phyloP scores from a whole-genome alignment of 805 yeast species.

The Teunomyces tritomae region DNA sequence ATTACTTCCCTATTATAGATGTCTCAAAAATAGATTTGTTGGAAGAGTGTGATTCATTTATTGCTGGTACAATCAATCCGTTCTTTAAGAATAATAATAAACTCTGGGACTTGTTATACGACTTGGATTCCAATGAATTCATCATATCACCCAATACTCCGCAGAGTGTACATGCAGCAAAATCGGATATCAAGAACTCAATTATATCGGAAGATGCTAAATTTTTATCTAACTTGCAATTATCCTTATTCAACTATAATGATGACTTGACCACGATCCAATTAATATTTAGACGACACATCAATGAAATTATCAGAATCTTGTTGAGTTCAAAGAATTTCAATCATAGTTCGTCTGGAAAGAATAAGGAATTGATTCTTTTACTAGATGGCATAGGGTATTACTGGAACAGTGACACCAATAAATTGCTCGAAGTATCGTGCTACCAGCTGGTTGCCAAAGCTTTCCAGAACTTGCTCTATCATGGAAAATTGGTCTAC shows the following conservation, averaged over 20 bases:
- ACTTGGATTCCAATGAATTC: slow-evolving; percentile 52
- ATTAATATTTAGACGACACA: slow-evolving; percentile 41
- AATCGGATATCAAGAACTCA: slow-evolving; percentile 22
- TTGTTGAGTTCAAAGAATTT: slow-evolving; percentile 38
- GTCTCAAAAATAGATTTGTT: slow-evolving; percentile 54
- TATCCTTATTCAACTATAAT: slow-evolving; percentile 42
- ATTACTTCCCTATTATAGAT: slow-evolving; percentile 60
- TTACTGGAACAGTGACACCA: slow-evolving; percentile 42
- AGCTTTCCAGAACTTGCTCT: slow-evolving; percentile 33
- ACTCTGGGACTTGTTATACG: slow-evolving; percentile 61
- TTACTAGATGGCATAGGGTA: slow-evolving; percentile 43
- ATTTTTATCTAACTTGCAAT: slow-evolving; percentile 41
- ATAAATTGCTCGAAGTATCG: slow-evolving; percentile 38
- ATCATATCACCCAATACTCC: slow-evolving; percentile 22
- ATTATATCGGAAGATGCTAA: slow-evolving; percentile 45
- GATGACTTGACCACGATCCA: slow-evolving; percentile 47
- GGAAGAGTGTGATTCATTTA: slow-evolving; percentile 38
- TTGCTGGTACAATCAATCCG: slow-evolving; percentile 70
- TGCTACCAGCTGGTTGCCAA: slow-evolving; percentile 39
- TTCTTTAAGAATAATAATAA: slow-evolving; percentile 53
- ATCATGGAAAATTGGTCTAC: slow-evolving; percentile 29
- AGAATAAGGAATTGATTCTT: slow-evolving; percentile 19
- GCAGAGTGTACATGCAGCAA: not conserved
- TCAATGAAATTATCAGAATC: slow-evolving; percentile 41
- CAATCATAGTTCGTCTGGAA: slow-evolving; percentile 17